Conservation (phyloP, 2,329 filamentous ascomycete species). For the Pleoardoris graminearum region DNA sequence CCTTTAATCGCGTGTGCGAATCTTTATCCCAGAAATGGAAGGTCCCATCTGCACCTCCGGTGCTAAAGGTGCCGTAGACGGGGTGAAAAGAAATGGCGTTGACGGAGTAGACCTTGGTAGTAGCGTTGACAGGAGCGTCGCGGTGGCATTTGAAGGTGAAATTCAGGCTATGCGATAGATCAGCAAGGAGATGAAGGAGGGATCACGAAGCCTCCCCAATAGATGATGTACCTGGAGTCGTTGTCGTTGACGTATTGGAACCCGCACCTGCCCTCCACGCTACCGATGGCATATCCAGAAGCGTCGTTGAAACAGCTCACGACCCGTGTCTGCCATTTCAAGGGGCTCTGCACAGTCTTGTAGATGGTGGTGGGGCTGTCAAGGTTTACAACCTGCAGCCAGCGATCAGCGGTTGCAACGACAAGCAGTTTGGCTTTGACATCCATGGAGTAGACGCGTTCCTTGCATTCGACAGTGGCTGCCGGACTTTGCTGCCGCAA, state of each 20-base stretch:
- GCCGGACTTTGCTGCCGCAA: conserved; percentile 6
- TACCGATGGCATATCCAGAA: conserved; percentile 10
- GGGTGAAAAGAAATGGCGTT: conserved; percentile 11
- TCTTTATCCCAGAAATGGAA: conserved; percentile 7
- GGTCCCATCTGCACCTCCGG: conserved; percentile 10
- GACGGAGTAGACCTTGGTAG: conserved; percentile 8
- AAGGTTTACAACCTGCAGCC: conserved; percentile 8
- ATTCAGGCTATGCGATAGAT: conserved; percentile 12
- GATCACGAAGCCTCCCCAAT: conserved; percentile 9
- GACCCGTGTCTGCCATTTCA: conserved; percentile 10
- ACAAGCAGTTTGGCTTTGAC: conserved; percentile 11
- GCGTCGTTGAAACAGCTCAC: conserved; percentile 11
- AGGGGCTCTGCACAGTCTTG: conserved; percentile 10
- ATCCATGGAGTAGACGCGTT: conserved; percentile 10
- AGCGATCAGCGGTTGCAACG: conserved; percentile 10
- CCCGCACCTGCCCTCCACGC: conserved; percentile 8
- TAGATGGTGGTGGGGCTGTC: conserved; percentile 9
- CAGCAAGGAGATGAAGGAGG: conserved; percentile 11
- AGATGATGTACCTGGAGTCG: conserved; percentile 12
- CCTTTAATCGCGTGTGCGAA: conserved; percentile 9
- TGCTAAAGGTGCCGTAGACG: conserved; percentile 10
- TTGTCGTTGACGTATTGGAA: conserved; percentile 12
- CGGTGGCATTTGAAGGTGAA: conserved; percentile 11
- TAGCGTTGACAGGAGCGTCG: conserved; percentile 8
- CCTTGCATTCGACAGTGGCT: conserved; percentile 9